Evolutionary conservation across 2,329 filamentous ascomycete species (phyloP).

Genomic region (Aspergillus novofumigatus): DNA sequence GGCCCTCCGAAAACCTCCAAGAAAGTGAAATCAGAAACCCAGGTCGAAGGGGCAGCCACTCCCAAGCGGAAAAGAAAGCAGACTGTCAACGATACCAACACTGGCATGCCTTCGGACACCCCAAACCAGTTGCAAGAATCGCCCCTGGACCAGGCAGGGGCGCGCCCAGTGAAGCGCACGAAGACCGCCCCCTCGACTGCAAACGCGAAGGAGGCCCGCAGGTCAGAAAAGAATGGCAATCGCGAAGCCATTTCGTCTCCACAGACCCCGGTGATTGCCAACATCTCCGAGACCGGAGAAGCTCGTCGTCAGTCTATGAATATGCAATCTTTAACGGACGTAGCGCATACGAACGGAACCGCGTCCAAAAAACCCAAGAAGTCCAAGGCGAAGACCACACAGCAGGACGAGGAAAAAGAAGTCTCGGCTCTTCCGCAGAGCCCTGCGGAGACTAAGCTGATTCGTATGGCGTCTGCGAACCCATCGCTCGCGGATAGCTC

Average conservation of each 20-base stretch:
- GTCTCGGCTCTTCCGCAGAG: background rate
- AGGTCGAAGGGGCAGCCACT: background rate
- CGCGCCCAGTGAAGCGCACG: constrained; percentile 25
- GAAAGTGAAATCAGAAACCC: background rate
- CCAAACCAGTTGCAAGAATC: background rate
- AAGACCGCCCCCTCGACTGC: constrained; percentile 14
- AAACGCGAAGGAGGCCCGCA: constrained; percentile 11
- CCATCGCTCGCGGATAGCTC: background rate
- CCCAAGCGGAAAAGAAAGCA: constrained; percentile 13
- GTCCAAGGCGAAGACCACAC: background rate
- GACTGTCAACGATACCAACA: background rate
- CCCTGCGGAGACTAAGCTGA: background rate
- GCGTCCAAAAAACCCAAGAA: background rate
- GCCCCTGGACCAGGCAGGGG: constrained; percentile 3
- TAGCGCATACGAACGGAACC: background rate
- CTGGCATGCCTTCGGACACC: background rate
- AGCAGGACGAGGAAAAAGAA: background rate
- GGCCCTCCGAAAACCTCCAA: background rate
- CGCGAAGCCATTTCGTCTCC: background rate
- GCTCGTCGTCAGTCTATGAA: background rate
- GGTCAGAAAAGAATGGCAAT: background rate
- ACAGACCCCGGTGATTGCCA: background rate
- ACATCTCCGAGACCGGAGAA: background rate
- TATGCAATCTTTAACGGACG: background rate
- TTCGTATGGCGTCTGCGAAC: background rate